A percentile compares a stretch with the other conserved stretches of the same genome.
Conservation (phyloP, 768 basidiomycete genomes). For the Suillus spraguei region DNA sequence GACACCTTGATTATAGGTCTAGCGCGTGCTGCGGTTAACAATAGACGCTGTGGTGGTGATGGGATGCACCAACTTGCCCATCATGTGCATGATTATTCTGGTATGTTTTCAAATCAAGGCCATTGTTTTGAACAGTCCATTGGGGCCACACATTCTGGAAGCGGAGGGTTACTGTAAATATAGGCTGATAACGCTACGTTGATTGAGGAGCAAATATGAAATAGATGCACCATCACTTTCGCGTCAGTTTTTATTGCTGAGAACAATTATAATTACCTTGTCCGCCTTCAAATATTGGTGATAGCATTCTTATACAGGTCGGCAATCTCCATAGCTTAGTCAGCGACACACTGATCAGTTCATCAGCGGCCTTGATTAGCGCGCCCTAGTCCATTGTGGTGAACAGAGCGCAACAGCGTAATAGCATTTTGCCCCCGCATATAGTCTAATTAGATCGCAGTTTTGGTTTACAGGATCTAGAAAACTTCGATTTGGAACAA, state of each 20-base stretch:
- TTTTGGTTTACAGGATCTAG: too few species aligned
- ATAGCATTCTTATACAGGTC: too few species aligned
- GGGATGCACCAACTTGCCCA: conserved; percentile 18
- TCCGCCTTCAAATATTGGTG: too few species aligned
- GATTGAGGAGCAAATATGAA: not conserved
- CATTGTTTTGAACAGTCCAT: conserved; percentile 38
- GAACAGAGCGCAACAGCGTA: too few species aligned
- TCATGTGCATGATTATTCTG: conserved; percentile 29
- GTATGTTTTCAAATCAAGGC: conserved; percentile 25
- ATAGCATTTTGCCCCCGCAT: too few species aligned
- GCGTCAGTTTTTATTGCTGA: not conserved
- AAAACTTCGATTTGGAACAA: too few species aligned
- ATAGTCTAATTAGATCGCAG: too few species aligned
- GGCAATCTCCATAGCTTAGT: too few species aligned
- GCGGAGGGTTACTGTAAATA: conserved; percentile 24
- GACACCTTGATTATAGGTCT: conserved; percentile 58
- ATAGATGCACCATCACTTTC: conserved; percentile 29
- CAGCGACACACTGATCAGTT: too few species aligned
- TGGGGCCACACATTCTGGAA: conserved; percentile 31
- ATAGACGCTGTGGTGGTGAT: not conserved
- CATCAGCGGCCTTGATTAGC: too few species aligned
- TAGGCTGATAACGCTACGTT: not conserved
- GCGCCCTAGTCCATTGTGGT: too few species aligned
- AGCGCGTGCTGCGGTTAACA: not conserved
- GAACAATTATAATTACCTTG: conserved; percentile 33